Evolutionary conservation across 768 basidiomycete species (phyloP).

Genomic region (Boletus sp.): DNA sequence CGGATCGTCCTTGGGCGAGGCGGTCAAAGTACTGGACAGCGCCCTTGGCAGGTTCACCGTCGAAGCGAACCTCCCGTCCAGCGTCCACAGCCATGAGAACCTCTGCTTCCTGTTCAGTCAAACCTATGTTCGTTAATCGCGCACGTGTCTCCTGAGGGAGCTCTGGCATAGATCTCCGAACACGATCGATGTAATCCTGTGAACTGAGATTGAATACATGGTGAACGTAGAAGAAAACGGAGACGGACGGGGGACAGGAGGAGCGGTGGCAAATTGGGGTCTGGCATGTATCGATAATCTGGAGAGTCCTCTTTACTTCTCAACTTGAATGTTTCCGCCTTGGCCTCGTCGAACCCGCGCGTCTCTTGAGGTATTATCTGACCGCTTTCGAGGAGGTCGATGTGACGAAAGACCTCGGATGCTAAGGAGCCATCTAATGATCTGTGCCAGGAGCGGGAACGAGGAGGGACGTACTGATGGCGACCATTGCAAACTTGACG

Average conservation of each 20-base stretch:
- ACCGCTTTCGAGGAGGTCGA: constrained; percentile 47
- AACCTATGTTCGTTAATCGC: constrained; percentile 53
- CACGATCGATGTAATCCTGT: constrained; percentile 62
- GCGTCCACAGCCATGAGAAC: constrained; percentile 75
- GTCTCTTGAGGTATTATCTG: constrained; percentile 75
- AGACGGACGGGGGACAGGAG: constrained; percentile 48
- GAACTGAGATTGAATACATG: background rate
- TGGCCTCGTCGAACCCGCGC: constrained; percentile 82
- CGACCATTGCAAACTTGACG: constrained; percentile 76
- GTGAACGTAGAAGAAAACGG: background rate
- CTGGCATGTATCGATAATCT: constrained; percentile 98
- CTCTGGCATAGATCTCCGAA: constrained; percentile 63
- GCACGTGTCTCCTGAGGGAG: constrained; percentile 64
- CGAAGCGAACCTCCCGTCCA: constrained; percentile 58
- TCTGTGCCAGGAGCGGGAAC: background rate
- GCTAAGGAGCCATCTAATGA: constrained; percentile 42
- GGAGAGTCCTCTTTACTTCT: constrained; percentile 92
- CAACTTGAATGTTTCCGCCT: constrained; percentile 76
- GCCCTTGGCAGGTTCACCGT: constrained; percentile 50
- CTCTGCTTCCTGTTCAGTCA: constrained; percentile 67
- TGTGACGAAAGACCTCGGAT: constrained; percentile 81
- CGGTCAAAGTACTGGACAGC: constrained; percentile 81
- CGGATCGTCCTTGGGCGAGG: constrained; percentile 54
- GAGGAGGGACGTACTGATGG: constrained; percentile 64
- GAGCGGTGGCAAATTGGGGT: constrained; percentile 85